phyloP scores from a whole-genome alignment of 2,329 filamentous ascomycete species.

The Aspergillus tubingensis region DNA sequence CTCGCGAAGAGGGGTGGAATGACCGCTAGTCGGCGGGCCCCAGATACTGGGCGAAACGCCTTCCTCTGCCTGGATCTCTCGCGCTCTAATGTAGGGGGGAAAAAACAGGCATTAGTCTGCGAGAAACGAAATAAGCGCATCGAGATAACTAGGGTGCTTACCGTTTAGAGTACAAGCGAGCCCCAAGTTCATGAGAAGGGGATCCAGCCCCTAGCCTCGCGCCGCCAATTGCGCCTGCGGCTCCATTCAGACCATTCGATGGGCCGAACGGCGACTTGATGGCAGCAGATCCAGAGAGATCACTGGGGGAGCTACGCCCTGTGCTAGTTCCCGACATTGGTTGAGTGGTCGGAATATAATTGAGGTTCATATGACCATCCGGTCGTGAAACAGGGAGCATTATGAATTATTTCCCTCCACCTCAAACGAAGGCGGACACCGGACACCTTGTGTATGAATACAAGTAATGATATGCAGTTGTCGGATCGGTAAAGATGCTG shows the following conservation, averaged over 20 bases:
- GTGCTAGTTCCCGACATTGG: conserved; percentile 77
- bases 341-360: conserved; percentile 71
- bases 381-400: conserved; percentile 82
- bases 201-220: conserved; percentile 85
- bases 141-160: conserved; percentile 52
- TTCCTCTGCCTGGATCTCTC: conserved; percentile 97
- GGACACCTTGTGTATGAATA: conserved; percentile 4
- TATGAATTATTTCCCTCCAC: conserved; percentile 69
- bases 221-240: conserved; percentile 54
- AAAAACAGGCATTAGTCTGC: conserved; percentile 14
- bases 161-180: conserved; percentile 87
- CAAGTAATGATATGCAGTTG: conserved; percentile 6
- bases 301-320: conserved; percentile 76
- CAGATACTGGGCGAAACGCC: conserved; percentile 77
- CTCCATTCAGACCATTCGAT: conserved; percentile 60
- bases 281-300: conserved; percentile 64
- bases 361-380: conserved; percentile 79
- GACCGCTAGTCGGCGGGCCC: conserved; percentile 94
- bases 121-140: background rate
- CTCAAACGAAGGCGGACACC: conserved; percentile 20
- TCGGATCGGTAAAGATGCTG: conserved; percentile 17
- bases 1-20: conserved; percentile 93
- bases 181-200: conserved; percentile 88
- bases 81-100: conserved; percentile 60
- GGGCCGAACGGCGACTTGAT: conserved; percentile 74